These are phyloP conservation scores for Boletus fagicola DNA, from an alignment of 768 basidiomycete genomes.

Conservation along the genomic window DNA sequence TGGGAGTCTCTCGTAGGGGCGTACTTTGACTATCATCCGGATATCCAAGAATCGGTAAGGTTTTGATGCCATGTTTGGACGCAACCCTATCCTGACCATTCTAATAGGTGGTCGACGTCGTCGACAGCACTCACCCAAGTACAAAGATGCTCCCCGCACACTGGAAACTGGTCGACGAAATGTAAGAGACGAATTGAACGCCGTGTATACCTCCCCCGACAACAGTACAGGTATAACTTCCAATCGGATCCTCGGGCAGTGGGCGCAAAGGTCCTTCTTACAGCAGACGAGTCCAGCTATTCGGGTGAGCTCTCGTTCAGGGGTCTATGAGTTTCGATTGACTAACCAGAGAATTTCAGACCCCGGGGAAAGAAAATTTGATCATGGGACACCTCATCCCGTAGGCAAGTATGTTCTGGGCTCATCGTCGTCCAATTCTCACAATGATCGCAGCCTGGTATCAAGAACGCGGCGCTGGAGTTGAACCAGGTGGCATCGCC, in stretches of 20 bases:
- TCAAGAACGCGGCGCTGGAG: conserved; percentile 72
- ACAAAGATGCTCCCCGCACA: conserved; percentile 49
- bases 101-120: conserved; percentile 54
- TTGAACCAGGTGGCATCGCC: conserved; percentile 44
- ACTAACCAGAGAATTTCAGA: conserved; percentile 15
- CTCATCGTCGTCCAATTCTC: neutral
- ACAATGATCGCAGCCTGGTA: conserved; percentile 65
- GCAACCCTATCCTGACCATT: neutral
- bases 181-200: conserved; percentile 38
- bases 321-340: neutral
- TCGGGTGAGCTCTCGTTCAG: conserved; percentile 40
- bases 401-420: conserved; percentile 46
- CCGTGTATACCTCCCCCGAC: conserved; percentile 11
- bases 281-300: conserved; percentile 66
- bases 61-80: neutral
- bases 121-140: conserved; percentile 60
- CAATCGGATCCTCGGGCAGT: conserved; percentile 64
- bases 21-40: conserved; percentile 70
- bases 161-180: conserved; percentile 60
- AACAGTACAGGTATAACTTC: conserved; percentile 59
- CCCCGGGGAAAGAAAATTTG: conserved; percentile 40
- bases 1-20: conserved; percentile 41
- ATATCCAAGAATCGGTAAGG: conserved; percentile 61
- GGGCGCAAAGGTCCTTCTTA: conserved; percentile 61
- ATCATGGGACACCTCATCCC: conserved; percentile 77